Evolutionary conservation across 345 rosid species (phyloP).

Genomic region (Boechera divaricarpa): DNA sequence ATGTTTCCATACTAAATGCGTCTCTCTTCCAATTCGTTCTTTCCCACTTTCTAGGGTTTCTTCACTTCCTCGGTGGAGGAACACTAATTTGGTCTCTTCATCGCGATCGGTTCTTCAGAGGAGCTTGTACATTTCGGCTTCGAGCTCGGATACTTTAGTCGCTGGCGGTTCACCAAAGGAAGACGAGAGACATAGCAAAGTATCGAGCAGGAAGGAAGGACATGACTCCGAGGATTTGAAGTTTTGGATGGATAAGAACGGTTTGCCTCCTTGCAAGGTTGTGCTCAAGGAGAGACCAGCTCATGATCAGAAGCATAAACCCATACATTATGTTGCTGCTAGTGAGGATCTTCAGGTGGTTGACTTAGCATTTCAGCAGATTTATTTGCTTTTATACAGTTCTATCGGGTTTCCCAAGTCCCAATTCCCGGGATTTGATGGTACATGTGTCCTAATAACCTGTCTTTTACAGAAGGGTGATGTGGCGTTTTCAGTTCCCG

Average conservation of each 20-base stretch:
- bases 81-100: conserved; percentile 40
- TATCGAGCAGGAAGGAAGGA: conserved; percentile 58
- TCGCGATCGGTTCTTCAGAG: conserved; percentile 45
- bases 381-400: background rate
- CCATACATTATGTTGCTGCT: conserved; percentile 92
- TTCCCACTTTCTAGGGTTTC: conserved; percentile 48
- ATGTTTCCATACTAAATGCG: conserved; percentile 51
- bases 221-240: conserved; percentile 70
- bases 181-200: conserved; percentile 45
- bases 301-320: conserved; percentile 61
- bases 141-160: conserved; percentile 70
- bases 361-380: conserved; percentile 6
- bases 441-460: background rate
- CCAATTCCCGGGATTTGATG: background rate
- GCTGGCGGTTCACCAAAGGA: conserved; percentile 63
- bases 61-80: conserved; percentile 40
- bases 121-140: conserved; percentile 47
- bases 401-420: background rate
- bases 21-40: conserved; percentile 51
- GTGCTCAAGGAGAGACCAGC: conserved; percentile 79
- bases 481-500: conserved; percentile 85
- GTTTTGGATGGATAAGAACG: conserved; percentile 91
- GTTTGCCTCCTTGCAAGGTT: conserved; percentile 88
- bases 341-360: conserved; percentile 84
- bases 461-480: conserved; percentile 65